Evolutionary conservation across 2,329 filamentous ascomycete species (phyloP).

Genomic region (Calonectria pteridis): DNA sequence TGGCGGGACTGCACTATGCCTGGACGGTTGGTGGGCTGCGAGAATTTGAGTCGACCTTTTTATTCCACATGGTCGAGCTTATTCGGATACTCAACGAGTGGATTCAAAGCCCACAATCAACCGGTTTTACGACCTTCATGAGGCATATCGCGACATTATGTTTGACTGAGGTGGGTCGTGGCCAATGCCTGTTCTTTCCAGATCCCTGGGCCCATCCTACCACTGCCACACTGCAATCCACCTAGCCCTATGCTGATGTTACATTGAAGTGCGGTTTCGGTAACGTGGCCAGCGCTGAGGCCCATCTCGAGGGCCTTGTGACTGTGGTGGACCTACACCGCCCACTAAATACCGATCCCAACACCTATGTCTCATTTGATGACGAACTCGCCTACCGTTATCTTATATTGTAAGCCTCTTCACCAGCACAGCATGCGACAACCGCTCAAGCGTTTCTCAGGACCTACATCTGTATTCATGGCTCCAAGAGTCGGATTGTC

Average conservation of each 20-base stretch:
- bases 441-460: constrained; percentile 11
- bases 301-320: constrained; percentile 37
- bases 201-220: neutral
- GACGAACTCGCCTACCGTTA: constrained; percentile 41
- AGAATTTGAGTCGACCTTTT: constrained; percentile 34
- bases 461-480: constrained; percentile 34
- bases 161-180: constrained; percentile 30
- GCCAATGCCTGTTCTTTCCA: neutral
- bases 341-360: constrained; percentile 10
- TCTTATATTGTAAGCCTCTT: constrained; percentile 32
- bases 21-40: constrained; percentile 36
- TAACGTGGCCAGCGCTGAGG: constrained; percentile 32
- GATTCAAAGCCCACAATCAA: constrained; percentile 22
- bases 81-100: constrained; percentile 36
- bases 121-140: constrained; percentile 32
- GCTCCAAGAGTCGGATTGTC: constrained; percentile 36
- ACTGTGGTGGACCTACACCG: constrained; percentile 34
- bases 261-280: constrained; percentile 30
- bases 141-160: constrained; percentile 36
- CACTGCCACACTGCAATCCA: neutral
- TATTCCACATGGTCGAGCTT: constrained; percentile 38
- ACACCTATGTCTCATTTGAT: neutral
- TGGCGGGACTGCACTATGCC: constrained; percentile 38
- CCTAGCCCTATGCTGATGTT: neutral
- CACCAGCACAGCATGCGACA: fast-evolving